Base-by-base conservation (phyloP, 257 asterid genomes). In the Solanum gandarillasii region DNA sequence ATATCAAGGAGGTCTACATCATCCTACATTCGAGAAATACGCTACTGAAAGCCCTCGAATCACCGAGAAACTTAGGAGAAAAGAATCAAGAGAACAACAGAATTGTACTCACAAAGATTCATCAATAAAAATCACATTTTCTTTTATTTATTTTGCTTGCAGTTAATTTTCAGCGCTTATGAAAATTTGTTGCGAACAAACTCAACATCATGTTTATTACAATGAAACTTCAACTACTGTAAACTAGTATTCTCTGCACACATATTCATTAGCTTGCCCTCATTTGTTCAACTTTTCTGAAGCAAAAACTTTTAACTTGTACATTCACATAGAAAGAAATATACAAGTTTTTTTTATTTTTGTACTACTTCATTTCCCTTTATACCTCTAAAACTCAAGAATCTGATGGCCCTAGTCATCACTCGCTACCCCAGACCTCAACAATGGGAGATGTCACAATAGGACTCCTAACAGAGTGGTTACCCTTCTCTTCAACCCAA, bases 381-480 rank as follows among this genome's bases (percentile, higher is more conserved):
- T 52, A 52, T 18, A 52, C 62, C n/a, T 52, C 0, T 52, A 52
- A 52, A 52, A 18, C n/a, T 52, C n/a, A 55, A 55, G 65, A 55
- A 18, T 55, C 65, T 55, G 65, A 55, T 55, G 65, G n/a, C 31
- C 71, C 27, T 62, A 62, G 7, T n/a, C 16, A 23, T 79, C 14
- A 55, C 10, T 55, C 1, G 2, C 25, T 79, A 27, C 65, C 83
- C 84, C 62, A 78, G 36, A 41, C 60, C 36, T 78, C 84, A 2
- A 78, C 14, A 3, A 78, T 41, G 8, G 23, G 3, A 39, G 62
- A 13, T 8, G 88, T 85, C 8, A 92, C 93, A n/a, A 92, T 88
- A 11, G 95, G 93, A 41, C 95, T 93, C 32, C 93, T 91, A 21
- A 93, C 93, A 1, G 65, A 74, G 84, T 89, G 91, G 21, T 84